Evolutionary conservation across 257 asterid genomes (phyloP).

Genomic region (Misopates orontium): DNA sequence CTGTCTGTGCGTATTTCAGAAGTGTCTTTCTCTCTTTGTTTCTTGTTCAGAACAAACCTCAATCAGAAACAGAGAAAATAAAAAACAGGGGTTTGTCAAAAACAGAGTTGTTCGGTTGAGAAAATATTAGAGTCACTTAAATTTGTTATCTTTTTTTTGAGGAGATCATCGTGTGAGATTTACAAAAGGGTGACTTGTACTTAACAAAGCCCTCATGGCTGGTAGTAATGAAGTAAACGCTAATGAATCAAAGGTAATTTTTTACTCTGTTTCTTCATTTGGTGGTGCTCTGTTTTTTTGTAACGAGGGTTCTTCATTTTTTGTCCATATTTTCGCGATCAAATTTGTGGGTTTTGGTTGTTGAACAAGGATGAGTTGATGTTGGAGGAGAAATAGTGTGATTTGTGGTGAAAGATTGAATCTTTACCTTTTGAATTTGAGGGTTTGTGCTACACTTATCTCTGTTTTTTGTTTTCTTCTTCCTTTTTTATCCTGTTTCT

Average conservation of each 20-base stretch:
- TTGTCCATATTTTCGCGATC: conserved; percentile 10
- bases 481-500: not conserved
- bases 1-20: conserved; percentile 25
- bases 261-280: not conserved
- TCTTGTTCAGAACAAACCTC: conserved; percentile 24
- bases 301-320: conserved; percentile 17
- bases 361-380: conserved; percentile 21
- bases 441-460: conserved; percentile 21
- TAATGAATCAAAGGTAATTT: conserved; percentile 54
- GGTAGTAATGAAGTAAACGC: conserved; percentile 49
- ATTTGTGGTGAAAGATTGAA: conserved; percentile 31
- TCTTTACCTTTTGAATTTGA: conserved; percentile 30
- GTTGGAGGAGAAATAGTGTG: conserved; percentile 22
- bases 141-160: conserved; percentile 8
- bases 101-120: too few species aligned
- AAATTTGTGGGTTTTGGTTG: conserved; percentile 28
- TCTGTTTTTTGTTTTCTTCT: conserved; percentile 10
- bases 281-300: conserved; percentile 16
- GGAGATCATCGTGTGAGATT: conserved; percentile 16
- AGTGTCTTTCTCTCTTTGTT: conserved; percentile 34
- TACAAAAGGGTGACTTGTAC: too few species aligned
- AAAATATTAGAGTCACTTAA: not conserved
- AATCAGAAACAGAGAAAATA: not conserved
- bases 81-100: too few species aligned
- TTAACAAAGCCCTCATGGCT: conserved; percentile 35